Evolutionary conservation across 345 rosid genomes (phyloP).

Genomic region (Geranium rotundifolium): DNA sequence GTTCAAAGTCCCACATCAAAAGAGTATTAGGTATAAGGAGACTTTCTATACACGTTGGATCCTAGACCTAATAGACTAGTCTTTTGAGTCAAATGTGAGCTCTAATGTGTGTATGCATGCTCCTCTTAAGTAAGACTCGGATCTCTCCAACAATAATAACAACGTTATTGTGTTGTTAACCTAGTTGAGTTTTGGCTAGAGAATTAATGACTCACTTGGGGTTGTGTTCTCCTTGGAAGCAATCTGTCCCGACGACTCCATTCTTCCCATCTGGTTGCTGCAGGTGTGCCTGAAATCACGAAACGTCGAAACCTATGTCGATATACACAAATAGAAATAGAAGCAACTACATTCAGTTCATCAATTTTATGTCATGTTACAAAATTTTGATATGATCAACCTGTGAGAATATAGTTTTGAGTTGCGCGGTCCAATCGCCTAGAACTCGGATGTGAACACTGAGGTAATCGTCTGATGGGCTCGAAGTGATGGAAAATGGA

Average conservation of each 20-base stretch:
- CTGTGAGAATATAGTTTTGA: slow-evolving; percentile 61
- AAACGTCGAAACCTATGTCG: not conserved
- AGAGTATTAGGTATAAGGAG: no score
- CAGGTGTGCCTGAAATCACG: slow-evolving; percentile 37
- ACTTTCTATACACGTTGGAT: no score
- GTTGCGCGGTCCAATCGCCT: slow-evolving; percentile 85
- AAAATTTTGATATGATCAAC: slow-evolving; percentile 1
- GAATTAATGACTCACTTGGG: slow-evolving; percentile 13
- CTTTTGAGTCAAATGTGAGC: no score
- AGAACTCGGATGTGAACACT: slow-evolving; percentile 79
- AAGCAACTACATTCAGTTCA: not conserved
- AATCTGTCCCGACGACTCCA: slow-evolving; percentile 56
- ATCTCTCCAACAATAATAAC: no score
- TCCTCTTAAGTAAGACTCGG: no score
- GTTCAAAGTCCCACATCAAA: no score
- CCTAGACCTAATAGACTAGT: no score
- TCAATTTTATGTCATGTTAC: no score
- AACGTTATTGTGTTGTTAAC: no score
- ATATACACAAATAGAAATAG: not conserved
- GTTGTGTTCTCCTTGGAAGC: slow-evolving; percentile 35
- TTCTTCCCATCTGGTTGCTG: slow-evolving; percentile 51
- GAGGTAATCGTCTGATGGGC: slow-evolving; percentile 73
- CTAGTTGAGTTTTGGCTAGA: no score
- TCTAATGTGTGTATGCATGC: no score
- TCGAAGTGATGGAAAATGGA: slow-evolving; percentile 88